A percentile compares a stretch with the other conserved stretches of the same genome.
Evolutionary conservation across 2,329 filamentous ascomycete species (phyloP).

Genomic region (Botryotinia globosa): DNA sequence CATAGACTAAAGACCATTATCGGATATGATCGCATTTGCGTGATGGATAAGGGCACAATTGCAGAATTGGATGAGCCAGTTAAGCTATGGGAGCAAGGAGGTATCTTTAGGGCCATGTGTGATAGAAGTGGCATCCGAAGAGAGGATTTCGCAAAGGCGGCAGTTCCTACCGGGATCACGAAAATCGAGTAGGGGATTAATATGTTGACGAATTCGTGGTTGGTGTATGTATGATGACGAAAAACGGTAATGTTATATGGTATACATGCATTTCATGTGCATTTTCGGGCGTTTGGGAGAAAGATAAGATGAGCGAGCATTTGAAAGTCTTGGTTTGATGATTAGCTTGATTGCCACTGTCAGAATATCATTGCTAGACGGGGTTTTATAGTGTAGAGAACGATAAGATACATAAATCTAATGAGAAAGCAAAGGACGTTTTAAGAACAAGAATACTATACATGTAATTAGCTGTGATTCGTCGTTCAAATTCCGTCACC

Average conservation of each 20-base stretch:
- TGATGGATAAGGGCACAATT: slow-evolving; percentile 89
- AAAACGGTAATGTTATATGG: slow-evolving; percentile 2
- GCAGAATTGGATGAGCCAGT: slow-evolving; percentile 80
- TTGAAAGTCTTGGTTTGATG: not conserved
- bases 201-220: not conserved
- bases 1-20: slow-evolving; percentile 91
- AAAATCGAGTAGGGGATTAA: not conserved
- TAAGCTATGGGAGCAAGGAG: slow-evolving; percentile 67
- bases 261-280: not conserved
- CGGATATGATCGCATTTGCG: slow-evolving; percentile 90
- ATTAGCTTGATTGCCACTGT: not conserved
- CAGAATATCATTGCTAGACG: not conserved
- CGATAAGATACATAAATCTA: not conserved
- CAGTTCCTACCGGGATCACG: not conserved
- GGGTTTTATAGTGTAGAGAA: not conserved
- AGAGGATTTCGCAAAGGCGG: slow-evolving; percentile 34
- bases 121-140: slow-evolving; percentile 54
- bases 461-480: not conserved
- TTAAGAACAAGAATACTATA: not conserved
- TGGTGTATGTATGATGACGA: not conserved
- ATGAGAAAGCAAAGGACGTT: not conserved
- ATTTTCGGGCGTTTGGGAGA: not conserved
- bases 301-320: not conserved
- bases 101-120: slow-evolving; percentile 74
- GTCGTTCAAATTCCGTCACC: not conserved